A percentile compares a stretch with the other conserved stretches of the same genome.
phyloP scores from a whole-genome alignment of 164 flowering plant species.

The Vitis rotundifolia region DNA sequence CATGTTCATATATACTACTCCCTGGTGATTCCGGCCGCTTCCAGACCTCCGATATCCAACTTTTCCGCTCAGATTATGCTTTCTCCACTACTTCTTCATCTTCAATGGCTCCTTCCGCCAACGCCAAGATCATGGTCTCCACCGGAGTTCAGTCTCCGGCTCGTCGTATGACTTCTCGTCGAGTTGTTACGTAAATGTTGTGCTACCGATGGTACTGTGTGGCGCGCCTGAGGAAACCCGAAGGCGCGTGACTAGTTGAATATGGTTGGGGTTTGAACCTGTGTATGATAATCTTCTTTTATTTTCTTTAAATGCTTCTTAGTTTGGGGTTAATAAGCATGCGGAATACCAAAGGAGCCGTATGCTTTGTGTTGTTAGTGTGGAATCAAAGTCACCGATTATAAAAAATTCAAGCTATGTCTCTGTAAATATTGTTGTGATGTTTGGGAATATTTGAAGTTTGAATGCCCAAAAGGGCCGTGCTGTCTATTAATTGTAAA shows the following conservation, averaged over 20 bases:
- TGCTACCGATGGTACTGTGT: not conserved
- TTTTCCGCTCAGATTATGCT: slow-evolving; percentile 30
- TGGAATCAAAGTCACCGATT: not conserved
- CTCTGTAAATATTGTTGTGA: no score
- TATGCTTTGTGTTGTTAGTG: slow-evolving; percentile 8
- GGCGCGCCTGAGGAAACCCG: slow-evolving; percentile 21
- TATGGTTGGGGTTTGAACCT: not conserved
- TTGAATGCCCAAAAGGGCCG: no score
- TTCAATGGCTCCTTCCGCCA: slow-evolving; percentile 18
- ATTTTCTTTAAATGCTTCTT: not conserved
- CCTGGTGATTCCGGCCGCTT: slow-evolving; percentile 81
- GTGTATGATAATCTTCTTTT: not conserved
- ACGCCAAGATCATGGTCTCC: slow-evolving; percentile 27
- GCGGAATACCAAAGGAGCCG: slow-evolving; percentile 16
- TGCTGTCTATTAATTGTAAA: no score
- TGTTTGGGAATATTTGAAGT: no score
- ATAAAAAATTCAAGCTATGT: not conserved
- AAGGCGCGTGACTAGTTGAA: not conserved
- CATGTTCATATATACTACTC: slow-evolving; percentile 67
- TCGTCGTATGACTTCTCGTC: slow-evolving; percentile 29
- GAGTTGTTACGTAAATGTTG: slow-evolving; percentile 21
- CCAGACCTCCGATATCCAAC: slow-evolving; percentile 43
- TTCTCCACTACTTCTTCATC: slow-evolving; percentile 26
- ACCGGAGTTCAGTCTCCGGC: slow-evolving; percentile 37
- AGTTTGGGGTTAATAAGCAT: slow-evolving; percentile 1